These are phyloP conservation scores for Paramecium bursaria DNA, from an alignment of 73 alveolate genomes.

Conservation along the genomic window DNA sequence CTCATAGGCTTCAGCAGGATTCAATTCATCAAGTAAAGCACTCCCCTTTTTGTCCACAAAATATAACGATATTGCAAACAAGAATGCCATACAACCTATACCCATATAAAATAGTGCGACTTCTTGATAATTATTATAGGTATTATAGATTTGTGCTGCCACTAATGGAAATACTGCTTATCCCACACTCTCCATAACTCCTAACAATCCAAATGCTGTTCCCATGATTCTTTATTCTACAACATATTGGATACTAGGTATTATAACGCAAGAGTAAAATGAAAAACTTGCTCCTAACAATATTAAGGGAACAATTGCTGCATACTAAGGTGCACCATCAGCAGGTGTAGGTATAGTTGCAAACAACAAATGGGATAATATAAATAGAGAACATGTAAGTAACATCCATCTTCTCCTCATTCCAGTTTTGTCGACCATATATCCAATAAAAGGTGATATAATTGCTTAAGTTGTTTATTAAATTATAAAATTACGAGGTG, in stretches of 20 bases:
- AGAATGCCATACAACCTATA: conserved; percentile 2
- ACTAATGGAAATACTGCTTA: conserved; percentile 22
- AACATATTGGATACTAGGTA: conserved; percentile 43
- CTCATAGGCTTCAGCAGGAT: conserved; percentile 2
- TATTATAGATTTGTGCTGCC: conserved; percentile 10
- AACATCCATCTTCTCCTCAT: conserved; percentile 61
- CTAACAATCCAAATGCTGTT: conserved; percentile 56
- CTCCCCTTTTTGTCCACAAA: conserved; percentile 54
- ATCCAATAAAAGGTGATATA: conserved; percentile 43
- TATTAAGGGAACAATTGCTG: conserved; percentile 44
- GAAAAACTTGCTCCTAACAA: conserved; percentile 50
- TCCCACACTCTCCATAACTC: conserved; percentile 35
- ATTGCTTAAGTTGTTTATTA: background rate
- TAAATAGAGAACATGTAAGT: conserved; percentile 33
- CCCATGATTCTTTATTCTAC: conserved; percentile 58
- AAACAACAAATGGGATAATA: conserved; percentile 35
- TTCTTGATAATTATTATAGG: conserved; percentile 12
- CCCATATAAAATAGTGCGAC: conserved; percentile 62
- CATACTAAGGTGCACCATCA: conserved; percentile 39
- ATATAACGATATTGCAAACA: conserved; percentile 30
- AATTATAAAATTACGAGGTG: conserved; percentile 13
- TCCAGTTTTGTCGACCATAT: conserved; percentile 12
- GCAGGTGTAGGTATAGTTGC: conserved; percentile 51
- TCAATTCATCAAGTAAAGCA: conserved; percentile 2
- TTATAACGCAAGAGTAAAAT: conserved; percentile 52